Conservation (phyloP, 1,284 basidiomycete species). For the Puccinia novopanici region DNA sequence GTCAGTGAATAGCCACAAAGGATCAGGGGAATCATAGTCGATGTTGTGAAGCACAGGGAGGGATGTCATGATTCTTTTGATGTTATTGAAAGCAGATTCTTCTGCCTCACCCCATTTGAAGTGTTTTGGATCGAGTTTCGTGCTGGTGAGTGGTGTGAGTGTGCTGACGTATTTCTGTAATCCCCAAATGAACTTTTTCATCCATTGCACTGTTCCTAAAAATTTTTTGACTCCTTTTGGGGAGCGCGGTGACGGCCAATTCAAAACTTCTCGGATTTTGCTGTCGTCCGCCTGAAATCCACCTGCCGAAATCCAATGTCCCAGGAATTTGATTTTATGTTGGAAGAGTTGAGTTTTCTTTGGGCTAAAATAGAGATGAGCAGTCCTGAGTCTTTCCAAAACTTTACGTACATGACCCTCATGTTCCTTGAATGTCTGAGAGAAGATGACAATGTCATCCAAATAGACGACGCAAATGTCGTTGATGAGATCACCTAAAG, state of each 20-base stretch:
- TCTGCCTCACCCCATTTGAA: neutral
- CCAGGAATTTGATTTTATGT: neutral
- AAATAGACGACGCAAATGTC: no score
- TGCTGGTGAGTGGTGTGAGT: neutral
- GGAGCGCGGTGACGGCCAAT: neutral
- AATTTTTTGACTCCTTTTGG: slow-evolving; percentile 19
- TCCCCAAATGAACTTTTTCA: no score
- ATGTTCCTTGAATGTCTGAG: neutral
- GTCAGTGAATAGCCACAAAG: neutral
- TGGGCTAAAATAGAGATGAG: slow-evolving; percentile 2
- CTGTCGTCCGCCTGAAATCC: neutral
- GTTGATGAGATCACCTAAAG: no score
- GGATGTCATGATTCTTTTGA: neutral
- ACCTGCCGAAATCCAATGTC: slow-evolving; percentile 10
- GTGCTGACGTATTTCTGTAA: slow-evolving; percentile 4
- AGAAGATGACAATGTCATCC: slow-evolving; percentile 7
- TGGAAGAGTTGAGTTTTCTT: slow-evolving; percentile 21
- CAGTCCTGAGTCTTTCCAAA: neutral
- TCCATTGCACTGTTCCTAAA: slow-evolving; percentile 5
- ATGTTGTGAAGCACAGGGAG: neutral
- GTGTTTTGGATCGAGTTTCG: neutral
- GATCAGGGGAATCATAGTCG: neutral
- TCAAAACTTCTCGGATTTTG: neutral
- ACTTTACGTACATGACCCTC: neutral
- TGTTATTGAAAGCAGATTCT: neutral